Evolutionary conservation across 345 rosid species (phyloP).

Genomic region (Salix suchowensis): DNA sequence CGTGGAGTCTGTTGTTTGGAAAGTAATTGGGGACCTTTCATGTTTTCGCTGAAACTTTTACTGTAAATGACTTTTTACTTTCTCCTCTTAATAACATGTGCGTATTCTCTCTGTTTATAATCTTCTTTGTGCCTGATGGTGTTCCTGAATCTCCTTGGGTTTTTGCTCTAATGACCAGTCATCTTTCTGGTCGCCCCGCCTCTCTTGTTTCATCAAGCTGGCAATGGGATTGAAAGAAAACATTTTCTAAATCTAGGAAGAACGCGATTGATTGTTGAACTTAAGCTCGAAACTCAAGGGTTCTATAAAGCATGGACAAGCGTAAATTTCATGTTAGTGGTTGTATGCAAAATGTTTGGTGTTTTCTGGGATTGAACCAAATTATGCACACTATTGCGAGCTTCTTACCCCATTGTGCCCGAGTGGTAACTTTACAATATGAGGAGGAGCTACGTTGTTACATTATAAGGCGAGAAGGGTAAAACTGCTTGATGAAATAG

Average conservation of each 20-base stretch:
- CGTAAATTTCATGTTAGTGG: too few relatives aligned
- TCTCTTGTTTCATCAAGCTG: not conserved
- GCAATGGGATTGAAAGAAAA: not conserved
- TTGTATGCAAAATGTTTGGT: slow-evolving; percentile 14
- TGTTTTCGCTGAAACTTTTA: slow-evolving; percentile 1
- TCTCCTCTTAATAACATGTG: not conserved
- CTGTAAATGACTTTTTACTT: slow-evolving; percentile 10
- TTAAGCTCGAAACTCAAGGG: too few relatives aligned
- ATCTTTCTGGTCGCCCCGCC: not conserved
- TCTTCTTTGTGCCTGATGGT: not conserved
- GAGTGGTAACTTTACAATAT: slow-evolving; percentile 67
- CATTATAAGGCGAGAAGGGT: slow-evolving; percentile 43
- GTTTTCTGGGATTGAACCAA: slow-evolving; percentile 54
- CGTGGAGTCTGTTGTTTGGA: not conserved
- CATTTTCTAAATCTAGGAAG: not conserved
- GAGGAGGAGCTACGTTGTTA: slow-evolving; percentile 70
- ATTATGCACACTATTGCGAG: slow-evolving; percentile 62
- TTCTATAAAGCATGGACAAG: too few relatives aligned
- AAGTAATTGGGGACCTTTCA: not conserved
- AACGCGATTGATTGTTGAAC: not conserved
- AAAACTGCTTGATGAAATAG: slow-evolving; percentile 56
- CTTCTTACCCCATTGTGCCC: slow-evolving; percentile 75
- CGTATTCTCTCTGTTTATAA: not conserved
- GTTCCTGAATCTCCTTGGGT: not conserved
- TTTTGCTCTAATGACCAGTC: not conserved